phyloP scores from a whole-genome alignment of 352 stramenopile genomes.

The Albugo candida region DNA sequence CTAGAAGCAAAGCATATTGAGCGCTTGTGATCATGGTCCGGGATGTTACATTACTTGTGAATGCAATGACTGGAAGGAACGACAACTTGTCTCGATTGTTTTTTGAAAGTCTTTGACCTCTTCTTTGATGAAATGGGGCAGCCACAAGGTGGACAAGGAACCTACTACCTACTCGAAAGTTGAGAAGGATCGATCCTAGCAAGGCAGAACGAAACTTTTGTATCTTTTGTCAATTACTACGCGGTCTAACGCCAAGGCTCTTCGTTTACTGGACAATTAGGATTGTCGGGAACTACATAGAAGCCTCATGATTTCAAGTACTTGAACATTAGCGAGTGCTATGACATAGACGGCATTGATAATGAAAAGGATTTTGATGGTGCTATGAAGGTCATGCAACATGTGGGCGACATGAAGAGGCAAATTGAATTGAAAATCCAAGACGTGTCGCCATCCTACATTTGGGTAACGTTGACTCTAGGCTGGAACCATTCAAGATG shows the following conservation, averaged over 20 bases:
- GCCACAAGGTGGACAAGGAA: slow-evolving; percentile 73
- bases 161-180: slow-evolving; percentile 89
- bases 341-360: slow-evolving; percentile 78
- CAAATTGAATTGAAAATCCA: slow-evolving; percentile 77
- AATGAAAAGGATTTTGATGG: slow-evolving; percentile 80
- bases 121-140: slow-evolving; percentile 78
- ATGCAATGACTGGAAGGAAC: slow-evolving; percentile 89
- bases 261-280: slow-evolving; percentile 25
- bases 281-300: slow-evolving; percentile 12
- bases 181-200: slow-evolving; percentile 61
- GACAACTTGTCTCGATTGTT: slow-evolving; percentile 90
- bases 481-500: slow-evolving; percentile 38
- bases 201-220: slow-evolving; percentile 87
- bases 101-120: slow-evolving; percentile 91
- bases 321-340: slow-evolving; percentile 77
- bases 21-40: no score
- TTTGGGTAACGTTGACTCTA: slow-evolving; percentile 58
- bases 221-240: slow-evolving; percentile 87
- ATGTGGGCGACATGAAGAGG: slow-evolving; percentile 75
- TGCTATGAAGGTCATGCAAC: slow-evolving; percentile 72
- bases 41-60: no score
- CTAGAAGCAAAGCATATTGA: no score
- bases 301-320: slow-evolving; percentile 60
- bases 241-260: slow-evolving; percentile 32
- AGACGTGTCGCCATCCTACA: slow-evolving; percentile 57